Percentiles rank a stretch among this genome's conserved stretches.
Evolutionary conservation across 2,329 filamentous ascomycete species (phyloP).

Genomic region (Diaporthe nobilis): DNA sequence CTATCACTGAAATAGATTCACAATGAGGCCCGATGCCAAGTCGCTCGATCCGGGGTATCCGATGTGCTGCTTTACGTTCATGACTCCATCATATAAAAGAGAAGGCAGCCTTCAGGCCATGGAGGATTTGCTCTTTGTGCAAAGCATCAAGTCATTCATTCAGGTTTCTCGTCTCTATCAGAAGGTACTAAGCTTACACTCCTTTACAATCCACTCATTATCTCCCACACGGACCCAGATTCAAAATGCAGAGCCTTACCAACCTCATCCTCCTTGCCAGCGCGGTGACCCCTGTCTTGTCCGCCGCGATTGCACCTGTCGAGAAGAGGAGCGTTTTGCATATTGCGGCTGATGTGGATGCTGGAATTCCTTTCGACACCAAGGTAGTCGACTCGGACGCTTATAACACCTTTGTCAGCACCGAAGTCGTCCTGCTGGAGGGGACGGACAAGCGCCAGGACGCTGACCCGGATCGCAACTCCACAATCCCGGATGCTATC

Average conservation of each 20-base stretch:
- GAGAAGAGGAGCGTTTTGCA: slow-evolving; percentile 2
- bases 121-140: accelerated
- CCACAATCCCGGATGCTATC: slow-evolving; percentile 4
- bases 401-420: slow-evolving; percentile 10
- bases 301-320: background rate
- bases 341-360: background rate
- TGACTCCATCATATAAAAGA: background rate
- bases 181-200: background rate
- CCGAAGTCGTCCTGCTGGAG: slow-evolving; percentile 17
- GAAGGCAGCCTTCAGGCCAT: background rate
- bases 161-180: background rate
- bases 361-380: background rate
- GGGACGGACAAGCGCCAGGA: slow-evolving; percentile 23
- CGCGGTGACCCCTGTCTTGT: slow-evolving; percentile 3
- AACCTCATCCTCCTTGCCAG: slow-evolving; percentile 20
- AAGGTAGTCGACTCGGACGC: background rate
- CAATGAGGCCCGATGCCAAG: background rate
- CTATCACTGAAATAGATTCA: slow-evolving; percentile 10
- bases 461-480: slow-evolving; percentile 3
- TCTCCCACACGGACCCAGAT: background rate
- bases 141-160: background rate
- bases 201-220: slow-evolving; percentile 14
- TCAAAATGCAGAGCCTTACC: slow-evolving; percentile 23
- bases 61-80: background rate
- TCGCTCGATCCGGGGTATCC: slow-evolving; percentile 6